Conservation (phyloP, 768 basidiomycete genomes). For the Mrakia frigida region DNA sequence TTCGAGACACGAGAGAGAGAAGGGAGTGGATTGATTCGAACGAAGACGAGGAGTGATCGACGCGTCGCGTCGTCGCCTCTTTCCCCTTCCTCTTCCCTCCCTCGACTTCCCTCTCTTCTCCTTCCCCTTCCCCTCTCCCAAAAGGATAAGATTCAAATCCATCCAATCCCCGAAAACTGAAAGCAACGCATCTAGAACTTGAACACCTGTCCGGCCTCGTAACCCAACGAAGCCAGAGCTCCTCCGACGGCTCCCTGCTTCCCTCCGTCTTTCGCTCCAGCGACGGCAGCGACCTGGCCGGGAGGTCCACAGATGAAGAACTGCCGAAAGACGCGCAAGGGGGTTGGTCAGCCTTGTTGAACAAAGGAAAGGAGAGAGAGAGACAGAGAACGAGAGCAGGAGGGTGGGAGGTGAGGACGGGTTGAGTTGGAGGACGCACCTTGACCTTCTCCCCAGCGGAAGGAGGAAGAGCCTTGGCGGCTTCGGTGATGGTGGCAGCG, state of each 20-base stretch:
- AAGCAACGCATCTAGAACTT: slow-evolving; percentile 41
- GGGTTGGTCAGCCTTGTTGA: too few species aligned
- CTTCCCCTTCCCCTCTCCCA: too few species aligned
- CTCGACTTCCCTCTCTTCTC: too few species aligned
- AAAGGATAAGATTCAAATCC: too few species aligned
- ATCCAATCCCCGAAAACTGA: too few species aligned
- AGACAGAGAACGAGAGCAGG: background rate
- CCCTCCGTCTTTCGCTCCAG: slow-evolving; percentile 76
- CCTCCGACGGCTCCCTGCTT: slow-evolving; percentile 78
- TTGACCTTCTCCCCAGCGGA: slow-evolving; percentile 22
- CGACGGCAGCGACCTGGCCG: slow-evolving; percentile 76
- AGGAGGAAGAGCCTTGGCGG: slow-evolving; percentile 40
- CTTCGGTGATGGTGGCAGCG: slow-evolving; percentile 63
- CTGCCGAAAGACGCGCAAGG: background rate
- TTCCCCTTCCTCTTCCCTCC: too few species aligned
- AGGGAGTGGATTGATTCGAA: too few species aligned
- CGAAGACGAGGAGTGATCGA: too few species aligned
- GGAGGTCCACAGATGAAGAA: slow-evolving; percentile 46
- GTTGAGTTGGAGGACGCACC: slow-evolving; percentile 6
- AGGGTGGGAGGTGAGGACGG: background rate
- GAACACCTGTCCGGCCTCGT: slow-evolving; percentile 74
- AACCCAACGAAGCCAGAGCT: slow-evolving; percentile 79
- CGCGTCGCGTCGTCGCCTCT: too few species aligned
- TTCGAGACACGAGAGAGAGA: too few species aligned
- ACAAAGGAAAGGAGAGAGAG: background rate